A percentile compares a stretch with the other conserved stretches of the same genome.
Evolutionary conservation across 2,329 filamentous ascomycete species (phyloP).

Genomic region (Verticillium nubilum): DNA sequence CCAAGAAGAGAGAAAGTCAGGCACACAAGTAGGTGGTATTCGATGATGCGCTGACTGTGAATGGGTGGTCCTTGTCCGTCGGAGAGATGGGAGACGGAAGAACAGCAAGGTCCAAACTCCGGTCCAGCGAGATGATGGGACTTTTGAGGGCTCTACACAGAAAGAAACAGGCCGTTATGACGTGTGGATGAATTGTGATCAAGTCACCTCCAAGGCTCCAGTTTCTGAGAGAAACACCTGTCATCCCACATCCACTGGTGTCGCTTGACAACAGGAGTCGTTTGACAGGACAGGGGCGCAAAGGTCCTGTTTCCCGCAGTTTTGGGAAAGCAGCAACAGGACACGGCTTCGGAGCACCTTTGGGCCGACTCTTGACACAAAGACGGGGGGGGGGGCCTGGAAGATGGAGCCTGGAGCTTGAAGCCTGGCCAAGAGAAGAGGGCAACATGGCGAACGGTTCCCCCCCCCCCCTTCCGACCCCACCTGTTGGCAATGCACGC

Average conservation of each 20-base stretch:
- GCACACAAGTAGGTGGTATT: neutral
- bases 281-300: too few species aligned
- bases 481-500: neutral
- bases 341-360: neutral
- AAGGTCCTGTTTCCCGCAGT: neutral
- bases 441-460: neutral
- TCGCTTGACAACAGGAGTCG: too few species aligned
- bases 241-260: too few species aligned
- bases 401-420: too few species aligned
- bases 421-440: neutral
- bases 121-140: neutral
- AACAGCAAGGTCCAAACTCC: neutral
- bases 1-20: neutral
- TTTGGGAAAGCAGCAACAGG: neutral
- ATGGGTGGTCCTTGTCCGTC: neutral
- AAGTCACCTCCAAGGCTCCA: neutral
- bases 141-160: neutral
- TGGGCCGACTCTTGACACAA: neutral
- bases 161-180: neutral
- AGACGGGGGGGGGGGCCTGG: neutral
- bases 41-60: neutral
- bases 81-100: neutral
- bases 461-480: neutral
- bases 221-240: neutral
- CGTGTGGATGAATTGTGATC: neutral